Conservation (phyloP, 441 rosid genomes). For the Populus hybrid region DNA sequence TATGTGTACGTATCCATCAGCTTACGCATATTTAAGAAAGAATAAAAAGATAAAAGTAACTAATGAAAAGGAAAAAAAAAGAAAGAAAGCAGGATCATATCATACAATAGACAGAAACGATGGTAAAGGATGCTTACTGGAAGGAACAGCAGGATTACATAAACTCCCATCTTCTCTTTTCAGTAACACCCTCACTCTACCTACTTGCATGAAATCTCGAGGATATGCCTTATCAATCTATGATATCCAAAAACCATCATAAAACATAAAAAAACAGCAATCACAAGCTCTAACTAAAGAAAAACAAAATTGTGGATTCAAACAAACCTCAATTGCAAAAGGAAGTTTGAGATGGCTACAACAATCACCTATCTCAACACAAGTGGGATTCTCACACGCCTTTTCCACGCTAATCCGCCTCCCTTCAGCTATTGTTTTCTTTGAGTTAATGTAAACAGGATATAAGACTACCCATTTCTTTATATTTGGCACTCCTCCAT, state of each 20-base stretch:
- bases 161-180: conserved; percentile 86
- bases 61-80: neutral
- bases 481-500: conserved; percentile 35
- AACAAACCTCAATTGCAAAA: conserved; percentile 58
- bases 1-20: neutral
- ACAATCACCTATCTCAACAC: conserved; percentile 71
- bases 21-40: neutral
- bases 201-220: conserved; percentile 93
- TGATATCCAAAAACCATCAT: conserved; percentile 1
- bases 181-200: conserved; percentile 82
- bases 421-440: conserved; percentile 84
- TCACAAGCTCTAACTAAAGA: neutral
- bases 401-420: conserved; percentile 57
- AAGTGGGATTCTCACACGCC: conserved; percentile 81
- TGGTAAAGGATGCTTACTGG: conserved; percentile 43
- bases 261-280: neutral
- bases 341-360: conserved; percentile 66
- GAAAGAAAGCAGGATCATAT: neutral
- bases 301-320: neutral
- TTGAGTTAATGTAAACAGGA: conserved; percentile 77
- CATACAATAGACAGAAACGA: neutral
- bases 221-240: conserved; percentile 97
- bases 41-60: neutral
- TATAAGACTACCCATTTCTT: conserved; percentile 77
- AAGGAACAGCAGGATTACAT: conserved; percentile 69